Conservation (phyloP, 1,284 basidiomycete genomes). For the Singerocomus inundabilis region DNA sequence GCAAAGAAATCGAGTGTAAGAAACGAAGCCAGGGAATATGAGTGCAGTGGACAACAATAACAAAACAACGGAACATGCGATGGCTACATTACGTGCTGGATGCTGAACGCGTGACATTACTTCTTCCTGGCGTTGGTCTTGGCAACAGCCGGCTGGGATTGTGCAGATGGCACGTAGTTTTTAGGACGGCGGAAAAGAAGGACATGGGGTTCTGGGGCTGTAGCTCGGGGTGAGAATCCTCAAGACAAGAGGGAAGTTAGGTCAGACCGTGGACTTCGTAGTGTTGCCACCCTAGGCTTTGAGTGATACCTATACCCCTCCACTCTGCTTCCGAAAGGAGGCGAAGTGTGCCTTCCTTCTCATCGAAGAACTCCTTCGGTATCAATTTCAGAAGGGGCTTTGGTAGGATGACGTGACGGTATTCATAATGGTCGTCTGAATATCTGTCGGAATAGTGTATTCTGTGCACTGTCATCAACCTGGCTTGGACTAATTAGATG, state of each 20-base stretch:
- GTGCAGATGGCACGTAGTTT: conserved; percentile 55
- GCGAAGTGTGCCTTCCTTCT: conserved; percentile 80
- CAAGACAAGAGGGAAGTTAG: neutral
- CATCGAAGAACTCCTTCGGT: conserved; percentile 78
- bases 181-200: conserved; percentile 74
- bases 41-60: conserved; percentile 23
- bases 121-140: conserved; percentile 41
- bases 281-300: conserved; percentile 96
- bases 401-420: conserved; percentile 90
- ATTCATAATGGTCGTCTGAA: conserved; percentile 80
- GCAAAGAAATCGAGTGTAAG: conserved; percentile 13
- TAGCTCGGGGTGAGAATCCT: conserved; percentile 11
- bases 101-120: conserved; percentile 14
- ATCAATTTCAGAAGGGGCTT: conserved; percentile 86
- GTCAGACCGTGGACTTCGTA: conserved; percentile 92
- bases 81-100: conserved; percentile 16
- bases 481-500: conserved; percentile 6
- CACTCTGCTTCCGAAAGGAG: conserved; percentile 87
- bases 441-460: conserved; percentile 86
- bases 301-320: conserved; percentile 94
- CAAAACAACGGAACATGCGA: conserved; percentile 26
- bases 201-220: conserved; percentile 86
- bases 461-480: conserved; percentile 38
- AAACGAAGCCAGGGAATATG: conserved; percentile 12
- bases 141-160: conserved; percentile 33